These are phyloP conservation scores for Neurospora sp. DNA, from an alignment of 495 filamentous ascomycete species.

Conservation along the genomic window DNA sequence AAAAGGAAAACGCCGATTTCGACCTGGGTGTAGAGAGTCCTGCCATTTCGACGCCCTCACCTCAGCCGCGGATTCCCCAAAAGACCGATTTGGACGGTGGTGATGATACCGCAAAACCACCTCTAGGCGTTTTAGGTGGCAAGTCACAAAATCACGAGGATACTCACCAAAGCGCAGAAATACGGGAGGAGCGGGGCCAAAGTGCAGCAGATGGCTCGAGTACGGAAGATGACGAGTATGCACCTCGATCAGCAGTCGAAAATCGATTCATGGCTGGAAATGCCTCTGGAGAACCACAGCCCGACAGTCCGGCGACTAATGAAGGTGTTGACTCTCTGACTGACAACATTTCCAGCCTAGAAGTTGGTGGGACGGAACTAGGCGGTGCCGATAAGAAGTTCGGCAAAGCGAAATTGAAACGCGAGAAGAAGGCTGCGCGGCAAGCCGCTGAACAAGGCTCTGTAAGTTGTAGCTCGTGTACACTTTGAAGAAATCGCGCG, in stretches of 20 bases:
- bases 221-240: constrained; percentile 35
- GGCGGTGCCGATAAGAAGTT: constrained; percentile 37
- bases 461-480: constrained; percentile 17
- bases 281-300: neutral
- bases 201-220: neutral
- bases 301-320: neutral
- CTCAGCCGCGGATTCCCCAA: constrained; percentile 22
- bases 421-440: constrained; percentile 69
- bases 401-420: constrained; percentile 83
- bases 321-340: constrained; percentile 3
- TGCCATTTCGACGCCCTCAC: constrained; percentile 26
- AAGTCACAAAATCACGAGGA: neutral
- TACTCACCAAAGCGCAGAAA: neutral
- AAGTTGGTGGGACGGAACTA: constrained; percentile 7
- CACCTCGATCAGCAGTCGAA: constrained; percentile 29
- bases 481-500: neutral
- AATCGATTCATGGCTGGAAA: constrained; percentile 21
- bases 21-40: constrained; percentile 37
- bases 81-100: neutral
- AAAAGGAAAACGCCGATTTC: constrained; percentile 55
- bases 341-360: constrained; percentile 9
- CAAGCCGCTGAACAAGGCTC: constrained; percentile 32
- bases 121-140: neutral
- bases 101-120: neutral
- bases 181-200: neutral